phyloP scores from a whole-genome alignment of 2,329 filamentous ascomycete genomes.

The Penicillium sp. region DNA sequence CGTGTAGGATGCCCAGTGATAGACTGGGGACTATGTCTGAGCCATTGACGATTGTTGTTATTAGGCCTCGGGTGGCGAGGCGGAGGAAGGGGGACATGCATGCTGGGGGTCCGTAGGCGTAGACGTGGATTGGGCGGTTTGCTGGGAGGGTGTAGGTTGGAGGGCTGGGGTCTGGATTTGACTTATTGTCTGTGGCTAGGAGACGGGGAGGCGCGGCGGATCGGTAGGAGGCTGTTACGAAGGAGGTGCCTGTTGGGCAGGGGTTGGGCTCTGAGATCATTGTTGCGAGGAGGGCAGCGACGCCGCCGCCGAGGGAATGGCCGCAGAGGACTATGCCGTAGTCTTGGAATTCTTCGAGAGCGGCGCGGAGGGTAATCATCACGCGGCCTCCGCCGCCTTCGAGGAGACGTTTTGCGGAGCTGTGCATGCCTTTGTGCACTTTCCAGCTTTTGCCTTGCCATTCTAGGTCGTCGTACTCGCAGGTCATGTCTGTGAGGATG shows the following conservation, averaged over 20 bases:
- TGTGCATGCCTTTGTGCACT: constrained; percentile 71
- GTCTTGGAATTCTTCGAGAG: constrained; percentile 62
- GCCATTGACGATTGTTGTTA: constrained; percentile 70
- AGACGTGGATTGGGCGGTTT: constrained; percentile 71
- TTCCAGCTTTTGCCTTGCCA: constrained; percentile 63
- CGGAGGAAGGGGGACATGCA: constrained; percentile 68
- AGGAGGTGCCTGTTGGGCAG: constrained; percentile 53
- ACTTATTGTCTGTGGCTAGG: constrained; percentile 27
- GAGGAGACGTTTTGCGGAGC: constrained; percentile 64
- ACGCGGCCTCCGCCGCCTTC: constrained; percentile 66
- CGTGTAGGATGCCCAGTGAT: constrained; percentile 69
- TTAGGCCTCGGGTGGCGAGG: constrained; percentile 66
- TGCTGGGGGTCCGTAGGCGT: constrained; percentile 71
- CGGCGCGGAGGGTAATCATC: constrained; percentile 61
- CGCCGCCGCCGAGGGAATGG: constrained; percentile 66
- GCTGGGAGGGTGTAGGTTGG: constrained; percentile 55
- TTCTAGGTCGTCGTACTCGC: constrained; percentile 61
- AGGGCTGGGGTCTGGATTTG: constrained; percentile 16
- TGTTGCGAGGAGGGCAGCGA: constrained; percentile 66
- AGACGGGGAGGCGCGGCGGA: constrained; percentile 39
- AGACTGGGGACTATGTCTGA: constrained; percentile 70
- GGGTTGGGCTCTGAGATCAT: constrained; percentile 62
- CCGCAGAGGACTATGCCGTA: constrained; percentile 68
- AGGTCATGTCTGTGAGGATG: constrained; percentile 68
- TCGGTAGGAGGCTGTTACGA: constrained; percentile 55